A percentile compares a stretch with the other conserved stretches of the same genome.
Evolutionary conservation across 2,329 filamentous ascomycete species (phyloP).

Genomic region (Colletotrichum sojae): DNA sequence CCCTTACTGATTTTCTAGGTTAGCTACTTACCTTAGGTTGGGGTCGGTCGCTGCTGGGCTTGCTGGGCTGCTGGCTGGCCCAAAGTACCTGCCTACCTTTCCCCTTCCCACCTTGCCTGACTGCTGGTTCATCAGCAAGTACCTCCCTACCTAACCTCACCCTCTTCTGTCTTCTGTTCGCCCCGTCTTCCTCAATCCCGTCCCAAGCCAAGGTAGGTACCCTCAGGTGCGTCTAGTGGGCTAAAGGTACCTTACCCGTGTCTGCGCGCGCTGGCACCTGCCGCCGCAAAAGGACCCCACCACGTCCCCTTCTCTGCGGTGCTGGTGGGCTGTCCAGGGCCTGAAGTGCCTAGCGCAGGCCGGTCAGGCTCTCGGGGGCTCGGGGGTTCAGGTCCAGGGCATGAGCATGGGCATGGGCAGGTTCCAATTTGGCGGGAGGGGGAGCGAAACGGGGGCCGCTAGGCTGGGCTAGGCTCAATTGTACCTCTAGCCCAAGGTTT

Average conservation of each 20-base stretch:
- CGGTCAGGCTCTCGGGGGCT: slow-evolving; percentile 36
- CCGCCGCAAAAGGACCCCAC: slow-evolving; percentile 34
- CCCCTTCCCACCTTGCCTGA: slow-evolving; percentile 8
- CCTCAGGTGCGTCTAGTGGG: too few relatives aligned
- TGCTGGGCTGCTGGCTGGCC: not conserved
- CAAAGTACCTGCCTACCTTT: slow-evolving; percentile 3
- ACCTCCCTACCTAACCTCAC: slow-evolving; percentile 1
- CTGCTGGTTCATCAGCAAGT: slow-evolving; percentile 10
- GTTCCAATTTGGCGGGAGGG: slow-evolving; percentile 40
- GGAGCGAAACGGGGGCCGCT: slow-evolving; percentile 32
- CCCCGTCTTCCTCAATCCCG: not conserved
- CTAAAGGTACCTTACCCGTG: slow-evolving; percentile 3
- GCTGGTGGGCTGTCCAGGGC: slow-evolving; percentile 7
- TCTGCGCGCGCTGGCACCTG: slow-evolving; percentile 34
- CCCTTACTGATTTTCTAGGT: slow-evolving; percentile 23
- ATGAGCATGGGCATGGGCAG: slow-evolving; percentile 32
- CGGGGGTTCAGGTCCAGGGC: slow-evolving; percentile 31
- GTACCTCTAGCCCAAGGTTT: slow-evolving; percentile 23
- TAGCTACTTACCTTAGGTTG: slow-evolving; percentile 17
- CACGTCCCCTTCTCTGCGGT: slow-evolving; percentile 22
- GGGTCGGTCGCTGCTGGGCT: slow-evolving; percentile 16
- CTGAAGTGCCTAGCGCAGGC: slow-evolving; percentile 8
- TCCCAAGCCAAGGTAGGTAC: slow-evolving; percentile 14
- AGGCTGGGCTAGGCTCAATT: slow-evolving; percentile 36
- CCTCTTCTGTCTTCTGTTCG: not conserved